Percentiles rank a stretch among this genome's conserved stretches.
These are phyloP conservation scores for Saururus chinensis DNA, from an alignment of 164 flowering plant species.

Conservation along the genomic window DNA sequence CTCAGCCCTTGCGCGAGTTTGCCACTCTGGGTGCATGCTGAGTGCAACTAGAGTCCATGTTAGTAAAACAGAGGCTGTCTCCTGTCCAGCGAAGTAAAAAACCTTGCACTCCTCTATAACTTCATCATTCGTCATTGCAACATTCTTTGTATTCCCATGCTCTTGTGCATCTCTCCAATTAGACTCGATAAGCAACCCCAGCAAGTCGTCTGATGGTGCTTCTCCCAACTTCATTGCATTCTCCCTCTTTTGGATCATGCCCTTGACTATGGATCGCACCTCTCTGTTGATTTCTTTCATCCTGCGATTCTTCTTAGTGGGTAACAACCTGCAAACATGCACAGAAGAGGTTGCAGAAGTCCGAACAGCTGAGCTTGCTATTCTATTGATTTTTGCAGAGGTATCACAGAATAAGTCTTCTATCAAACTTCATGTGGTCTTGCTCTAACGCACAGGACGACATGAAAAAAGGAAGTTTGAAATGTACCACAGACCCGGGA, in stretches of 20 bases:
- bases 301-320: slow-evolving; percentile 6
- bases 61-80: slow-evolving; percentile 3
- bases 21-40: slow-evolving; percentile 4
- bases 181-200: slow-evolving; percentile 10
- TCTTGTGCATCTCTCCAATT: slow-evolving; percentile 1
- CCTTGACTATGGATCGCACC: neutral
- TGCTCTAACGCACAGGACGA: neutral
- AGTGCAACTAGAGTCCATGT: slow-evolving; percentile 5
- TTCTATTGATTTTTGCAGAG: too few relatives aligned
- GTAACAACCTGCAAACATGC: slow-evolving; percentile 2
- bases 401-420: too few relatives aligned
- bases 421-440: neutral
- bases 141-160: neutral
- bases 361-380: too few relatives aligned
- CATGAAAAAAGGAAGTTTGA: neutral
- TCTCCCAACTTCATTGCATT: slow-evolving; percentile 5
- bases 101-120: slow-evolving; percentile 9
- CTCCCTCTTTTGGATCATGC: slow-evolving; percentile 7
- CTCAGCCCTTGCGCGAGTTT: slow-evolving; percentile 8
- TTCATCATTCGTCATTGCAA: neutral
- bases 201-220: slow-evolving; percentile 4
- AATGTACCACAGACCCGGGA: slow-evolving; percentile 8
- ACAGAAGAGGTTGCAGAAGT: too few relatives aligned
- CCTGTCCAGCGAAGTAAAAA: slow-evolving; percentile 12
- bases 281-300: slow-evolving; percentile 2